These are phyloP conservation scores for Candida manassasensis DNA, from an alignment of 805 yeast species.

Conservation along the genomic window DNA sequence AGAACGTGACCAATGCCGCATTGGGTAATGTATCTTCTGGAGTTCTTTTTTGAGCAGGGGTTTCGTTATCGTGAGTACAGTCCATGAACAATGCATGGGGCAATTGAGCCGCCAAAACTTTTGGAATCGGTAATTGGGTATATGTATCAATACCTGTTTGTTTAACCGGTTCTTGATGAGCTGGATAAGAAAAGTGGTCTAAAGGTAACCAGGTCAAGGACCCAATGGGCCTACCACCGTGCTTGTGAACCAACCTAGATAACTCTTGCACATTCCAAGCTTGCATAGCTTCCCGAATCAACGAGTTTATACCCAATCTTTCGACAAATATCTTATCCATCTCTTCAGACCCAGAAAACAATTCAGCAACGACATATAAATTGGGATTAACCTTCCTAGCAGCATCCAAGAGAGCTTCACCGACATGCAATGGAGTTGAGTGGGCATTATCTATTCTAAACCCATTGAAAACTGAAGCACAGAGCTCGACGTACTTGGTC, in stretches of 20 bases:
- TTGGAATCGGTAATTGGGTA: slow-evolving; percentile 68
- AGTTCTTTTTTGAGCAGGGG: slow-evolving; percentile 83
- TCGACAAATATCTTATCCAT: slow-evolving; percentile 89
- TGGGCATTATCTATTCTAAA: slow-evolving; percentile 94
- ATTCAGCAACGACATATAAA: slow-evolving; percentile 88
- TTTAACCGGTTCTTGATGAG: slow-evolving; percentile 35
- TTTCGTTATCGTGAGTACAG: slow-evolving; percentile 94
- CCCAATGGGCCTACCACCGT: slow-evolving; percentile 95
- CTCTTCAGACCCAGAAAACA: slow-evolving; percentile 88
- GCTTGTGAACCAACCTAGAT: slow-evolving; percentile 79
- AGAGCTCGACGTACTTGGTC: slow-evolving; percentile 65
- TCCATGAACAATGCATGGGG: slow-evolving; percentile 97
- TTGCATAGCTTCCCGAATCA: slow-evolving; percentile 96
- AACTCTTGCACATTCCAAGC: slow-evolving; percentile 86
- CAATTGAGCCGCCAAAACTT: slow-evolving; percentile 57
- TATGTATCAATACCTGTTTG: slow-evolving; percentile 27
- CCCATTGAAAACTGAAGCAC: slow-evolving; percentile 78
- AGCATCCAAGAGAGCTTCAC: slow-evolving; percentile 78
- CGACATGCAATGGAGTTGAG: slow-evolving; percentile 94
- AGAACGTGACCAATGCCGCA: slow-evolving; percentile 90
- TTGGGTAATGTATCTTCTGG: slow-evolving; percentile 92
- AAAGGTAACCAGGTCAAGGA: slow-evolving; percentile 78
- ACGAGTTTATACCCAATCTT: slow-evolving; percentile 79
- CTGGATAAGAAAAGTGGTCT: slow-evolving; percentile 68
- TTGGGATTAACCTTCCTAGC: slow-evolving; percentile 85